Percentiles rank a stretch among this genome's conserved stretches.
Evolutionary conservation across 306 rosid species (phyloP).

Genomic region (Vigna nakashimae): DNA sequence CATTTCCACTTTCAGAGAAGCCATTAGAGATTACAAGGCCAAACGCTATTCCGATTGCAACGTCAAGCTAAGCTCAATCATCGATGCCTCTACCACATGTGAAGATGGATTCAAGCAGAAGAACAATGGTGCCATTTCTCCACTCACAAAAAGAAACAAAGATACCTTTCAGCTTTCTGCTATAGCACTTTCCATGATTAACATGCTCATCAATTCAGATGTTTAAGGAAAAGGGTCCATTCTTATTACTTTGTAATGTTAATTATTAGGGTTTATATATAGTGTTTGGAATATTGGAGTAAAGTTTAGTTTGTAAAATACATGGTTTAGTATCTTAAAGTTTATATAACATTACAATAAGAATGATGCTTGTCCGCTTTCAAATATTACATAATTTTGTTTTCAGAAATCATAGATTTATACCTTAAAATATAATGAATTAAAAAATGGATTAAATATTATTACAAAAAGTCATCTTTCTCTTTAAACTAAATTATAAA

Average conservation of each 20-base stretch:
- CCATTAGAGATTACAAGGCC: conserved; percentile 50
- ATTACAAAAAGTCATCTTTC: too few relatives aligned
- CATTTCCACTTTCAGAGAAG: conserved; percentile 46
- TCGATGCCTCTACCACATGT: conserved; percentile 69
- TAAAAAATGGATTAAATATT: too few relatives aligned
- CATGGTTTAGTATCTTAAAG: too few relatives aligned
- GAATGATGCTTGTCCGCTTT: too few relatives aligned
- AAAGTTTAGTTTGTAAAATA: too few relatives aligned
- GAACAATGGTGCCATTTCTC: conserved; percentile 46
- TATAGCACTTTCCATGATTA: conserved; percentile 68
- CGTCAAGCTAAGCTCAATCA: conserved; percentile 54
- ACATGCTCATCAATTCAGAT: conserved; percentile 42
- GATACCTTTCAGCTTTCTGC: conserved; percentile 65
- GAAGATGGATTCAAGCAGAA: conserved; percentile 76
- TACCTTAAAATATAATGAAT: too few relatives aligned
- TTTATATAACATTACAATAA: too few relatives aligned
- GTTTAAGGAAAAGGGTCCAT: conserved; percentile 3
- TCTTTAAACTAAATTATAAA: too few relatives aligned
- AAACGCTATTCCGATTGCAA: conserved; percentile 59
- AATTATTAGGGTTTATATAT: too few relatives aligned
- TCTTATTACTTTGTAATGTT: conserved; percentile 1
- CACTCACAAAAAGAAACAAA: conserved; percentile 62
- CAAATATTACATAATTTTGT: too few relatives aligned
- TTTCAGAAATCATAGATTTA: too few relatives aligned
- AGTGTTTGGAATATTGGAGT: too few relatives aligned